Evolutionary conservation across 805 yeast species (phyloP).

Genomic region (Candida ovalis): DNA sequence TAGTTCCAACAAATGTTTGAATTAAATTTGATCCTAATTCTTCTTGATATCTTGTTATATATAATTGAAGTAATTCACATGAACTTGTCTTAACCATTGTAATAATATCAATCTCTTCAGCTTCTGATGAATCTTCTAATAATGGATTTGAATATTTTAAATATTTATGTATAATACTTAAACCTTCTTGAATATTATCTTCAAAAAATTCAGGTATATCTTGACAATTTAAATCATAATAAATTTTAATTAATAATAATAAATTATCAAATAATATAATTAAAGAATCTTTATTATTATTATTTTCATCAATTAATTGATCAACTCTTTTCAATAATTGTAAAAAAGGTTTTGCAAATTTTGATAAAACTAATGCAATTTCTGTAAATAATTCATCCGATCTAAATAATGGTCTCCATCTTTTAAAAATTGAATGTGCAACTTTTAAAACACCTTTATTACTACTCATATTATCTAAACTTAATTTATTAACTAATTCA

Average conservation of each 20-base stretch:
- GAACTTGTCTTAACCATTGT: constrained; percentile 77
- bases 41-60: constrained; percentile 88
- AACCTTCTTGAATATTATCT: constrained; percentile 73
- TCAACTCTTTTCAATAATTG: constrained; percentile 67
- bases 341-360: constrained; percentile 78
- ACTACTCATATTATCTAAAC: constrained; percentile 59
- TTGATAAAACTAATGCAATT: constrained; percentile 79
- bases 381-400: constrained; percentile 87
- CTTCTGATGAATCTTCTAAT: constrained; percentile 56
- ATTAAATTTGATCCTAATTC: constrained; percentile 80
- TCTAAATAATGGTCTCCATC: constrained; percentile 94
- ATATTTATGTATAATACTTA: constrained; percentile 81
- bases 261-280: constrained; percentile 63
- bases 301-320: constrained; percentile 47
- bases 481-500: constrained; percentile 64
- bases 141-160: constrained; percentile 55
- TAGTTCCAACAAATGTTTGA: constrained; percentile 71
- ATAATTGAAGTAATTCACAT: constrained; percentile 79
- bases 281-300: constrained; percentile 47
- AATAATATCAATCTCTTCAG: constrained; percentile 63
- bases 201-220: constrained; percentile 98
- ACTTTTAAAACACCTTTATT: constrained; percentile 87
- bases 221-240: constrained; percentile 93
- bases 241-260: constrained; percentile 70
- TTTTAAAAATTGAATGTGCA: constrained; percentile 91